Percentiles rank a stretch among this genome's conserved stretches.
Conservation (phyloP, 2,329 filamentous ascomycete genomes). For the Parastagonospora nodorum region DNA sequence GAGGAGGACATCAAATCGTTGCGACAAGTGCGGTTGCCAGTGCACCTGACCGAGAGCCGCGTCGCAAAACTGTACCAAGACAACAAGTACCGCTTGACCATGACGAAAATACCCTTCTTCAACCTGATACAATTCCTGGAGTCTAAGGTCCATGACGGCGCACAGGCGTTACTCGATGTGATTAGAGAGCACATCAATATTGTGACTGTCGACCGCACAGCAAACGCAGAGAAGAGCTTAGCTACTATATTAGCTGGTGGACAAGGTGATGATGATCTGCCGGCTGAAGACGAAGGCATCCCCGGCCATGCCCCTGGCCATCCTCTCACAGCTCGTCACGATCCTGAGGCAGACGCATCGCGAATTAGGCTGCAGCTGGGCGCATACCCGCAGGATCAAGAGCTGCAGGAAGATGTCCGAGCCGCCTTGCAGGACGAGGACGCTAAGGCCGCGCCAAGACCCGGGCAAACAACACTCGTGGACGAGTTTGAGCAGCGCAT, state of each 20-base stretch:
- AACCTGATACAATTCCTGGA: constrained; percentile 88
- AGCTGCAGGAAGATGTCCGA: constrained; percentile 82
- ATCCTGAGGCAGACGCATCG: constrained; percentile 60
- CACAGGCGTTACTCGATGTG: constrained; percentile 75
- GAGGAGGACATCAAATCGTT: constrained; percentile 79
- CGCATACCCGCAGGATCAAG: constrained; percentile 79
- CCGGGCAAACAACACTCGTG: constrained; percentile 74
- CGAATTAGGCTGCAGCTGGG: constrained; percentile 71
- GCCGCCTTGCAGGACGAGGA: constrained; percentile 88
- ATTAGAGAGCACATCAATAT: constrained; percentile 67
- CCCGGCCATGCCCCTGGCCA: constrained; percentile 70
- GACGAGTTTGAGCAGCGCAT: constrained; percentile 87
- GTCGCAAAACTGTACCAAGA: constrained; percentile 80
- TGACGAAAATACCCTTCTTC: constrained; percentile 84
- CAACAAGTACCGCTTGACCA: constrained; percentile 86
- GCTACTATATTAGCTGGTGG: constrained; percentile 63
- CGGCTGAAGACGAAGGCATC: constrained; percentile 71
- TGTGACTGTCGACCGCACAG: constrained; percentile 62
- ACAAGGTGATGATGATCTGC: constrained; percentile 59
- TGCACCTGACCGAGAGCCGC: constrained; percentile 77
- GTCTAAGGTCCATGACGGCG: constrained; percentile 80
- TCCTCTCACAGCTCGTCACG: constrained; percentile 63
- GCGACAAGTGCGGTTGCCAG: constrained; percentile 73
- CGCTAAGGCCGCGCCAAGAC: constrained; percentile 70
- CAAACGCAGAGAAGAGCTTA: constrained; percentile 63